Conservation (phyloP, 2,329 filamentous ascomycete genomes). For the Dryadomyces sulphureus region DNA sequence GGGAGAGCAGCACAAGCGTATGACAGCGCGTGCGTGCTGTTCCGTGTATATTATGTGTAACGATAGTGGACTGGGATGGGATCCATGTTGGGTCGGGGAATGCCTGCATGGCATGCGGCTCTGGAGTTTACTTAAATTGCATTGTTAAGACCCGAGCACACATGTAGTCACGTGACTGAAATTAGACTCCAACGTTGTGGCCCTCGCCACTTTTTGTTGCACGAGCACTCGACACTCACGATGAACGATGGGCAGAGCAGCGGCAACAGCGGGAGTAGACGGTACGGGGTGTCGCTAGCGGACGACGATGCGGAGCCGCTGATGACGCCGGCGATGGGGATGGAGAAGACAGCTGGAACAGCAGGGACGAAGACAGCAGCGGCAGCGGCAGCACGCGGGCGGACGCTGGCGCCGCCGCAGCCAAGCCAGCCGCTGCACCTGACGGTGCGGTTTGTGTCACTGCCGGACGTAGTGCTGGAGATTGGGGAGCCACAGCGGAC, state of each 20-base stretch:
- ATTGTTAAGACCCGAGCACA: no score
- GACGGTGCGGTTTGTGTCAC: slow-evolving; percentile 78
- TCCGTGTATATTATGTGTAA: background rate
- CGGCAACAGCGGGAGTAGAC: background rate
- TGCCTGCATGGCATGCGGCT: no score
- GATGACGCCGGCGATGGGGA: background rate
- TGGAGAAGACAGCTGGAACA: background rate
- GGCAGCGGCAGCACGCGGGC: background rate
- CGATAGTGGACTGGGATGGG: no score
- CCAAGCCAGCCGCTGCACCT: slow-evolving; percentile 45
- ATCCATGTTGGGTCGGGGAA: no score
- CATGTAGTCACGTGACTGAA: no score
- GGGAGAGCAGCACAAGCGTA: no score
- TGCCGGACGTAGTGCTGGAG: slow-evolving; percentile 70
- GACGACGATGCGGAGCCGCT: background rate
- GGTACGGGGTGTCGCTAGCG: background rate
- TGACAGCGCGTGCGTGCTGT: no score
- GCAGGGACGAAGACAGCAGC: background rate
- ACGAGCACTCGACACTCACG: no score
- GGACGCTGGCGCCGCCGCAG: background rate
- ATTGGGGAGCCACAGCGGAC: slow-evolving; percentile 53
- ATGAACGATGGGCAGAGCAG: no score
- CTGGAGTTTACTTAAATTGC: no score
- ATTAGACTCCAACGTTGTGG: no score
- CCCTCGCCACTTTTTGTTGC: no score